Conservation (phyloP, 1,284 basidiomycete genomes). For the Malassezia equina region DNA sequence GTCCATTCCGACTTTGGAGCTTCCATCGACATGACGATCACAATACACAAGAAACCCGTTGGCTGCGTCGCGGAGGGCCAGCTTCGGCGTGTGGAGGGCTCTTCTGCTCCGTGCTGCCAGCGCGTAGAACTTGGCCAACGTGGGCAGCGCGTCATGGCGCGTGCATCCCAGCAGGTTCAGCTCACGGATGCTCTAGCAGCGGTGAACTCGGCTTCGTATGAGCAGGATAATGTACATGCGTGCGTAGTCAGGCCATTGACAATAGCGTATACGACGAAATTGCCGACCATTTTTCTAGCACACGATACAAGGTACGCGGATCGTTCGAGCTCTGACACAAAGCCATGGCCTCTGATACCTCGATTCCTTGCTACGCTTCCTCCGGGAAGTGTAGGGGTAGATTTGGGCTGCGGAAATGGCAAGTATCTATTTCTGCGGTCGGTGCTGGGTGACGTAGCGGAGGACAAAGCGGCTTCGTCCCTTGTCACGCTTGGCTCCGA, state of each 20-base stretch:
- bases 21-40: slow-evolving; percentile 2
- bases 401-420: slow-evolving; percentile 93
- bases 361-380: slow-evolving; percentile 66
- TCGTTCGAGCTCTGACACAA: neutral
- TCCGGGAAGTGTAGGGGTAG: slow-evolving; percentile 71
- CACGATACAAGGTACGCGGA: slow-evolving; percentile 70
- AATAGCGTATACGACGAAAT: slow-evolving; percentile 71
- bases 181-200: neutral
- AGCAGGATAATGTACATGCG: slow-evolving; percentile 44
- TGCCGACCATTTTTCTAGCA: slow-evolving; percentile 81
- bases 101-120: neutral
- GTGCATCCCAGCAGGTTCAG: slow-evolving; percentile 12
- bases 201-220: slow-evolving; percentile 31
- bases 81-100: neutral
- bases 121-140: neutral
- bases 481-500: slow-evolving; percentile 37
- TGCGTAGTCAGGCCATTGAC: slow-evolving; percentile 19
- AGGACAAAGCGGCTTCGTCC: neutral
- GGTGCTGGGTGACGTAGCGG: slow-evolving; percentile 8
- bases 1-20: slow-evolving; percentile 20
- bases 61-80: neutral
- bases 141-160: slow-evolving; percentile 10
- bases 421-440: slow-evolving; percentile 63
- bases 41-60: neutral
- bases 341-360: slow-evolving; percentile 87